Evolutionary conservation across 2,329 filamentous ascomycete species (phyloP), one percentile per base, ranked within the genome.

Genomic region (Talaromyces sp.): DNA sequence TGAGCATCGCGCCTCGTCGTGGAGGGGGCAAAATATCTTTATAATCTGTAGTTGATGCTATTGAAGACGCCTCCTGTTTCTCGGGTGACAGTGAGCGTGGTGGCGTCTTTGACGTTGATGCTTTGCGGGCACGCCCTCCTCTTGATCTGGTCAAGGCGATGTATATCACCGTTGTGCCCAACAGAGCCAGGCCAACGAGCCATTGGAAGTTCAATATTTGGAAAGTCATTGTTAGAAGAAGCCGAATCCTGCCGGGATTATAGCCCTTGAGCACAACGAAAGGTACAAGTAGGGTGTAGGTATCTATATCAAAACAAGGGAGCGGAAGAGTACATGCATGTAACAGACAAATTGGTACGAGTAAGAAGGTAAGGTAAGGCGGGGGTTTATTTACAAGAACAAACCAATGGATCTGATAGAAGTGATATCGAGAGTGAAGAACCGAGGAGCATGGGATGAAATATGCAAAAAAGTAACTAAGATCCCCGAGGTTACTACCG

Each of bases 1-100:
- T 71, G 28, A 73, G 72, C 21, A 86, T 75, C 0, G 74, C 72
- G 48, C 80, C 76, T 58, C 83, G 78, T 48, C 82, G 79, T 57
- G 79, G 80, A 2, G 85, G 84, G 6, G 85, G 85, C 28, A 85
- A 80, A 0, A 76, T 74, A 62, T 79, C 73, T n/a, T 69, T 74
- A 71, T 83, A 84, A 58, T 77, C 72, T 23, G 48, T 40, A 16
- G 74, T 66, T 3, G 70, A 63, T 4, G 71, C 64, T 11, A 65
- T 62, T 33, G 69, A 64, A 58, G 73, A 72, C 23, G 68, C 69
- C 44, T 71, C 62, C 58, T 75, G 62, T 69, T 81, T 82, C n/a
- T 78, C 76, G 2, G 81, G 81, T 1, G 82, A 83, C 9, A 84
- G 66, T 1, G 82, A 84, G 58, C 79, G 78, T 42, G 83, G 81